These are phyloP conservation scores for Trichoderma gracile DNA, from an alignment of 2,329 filamentous ascomycete genomes.

Conservation along the genomic window DNA sequence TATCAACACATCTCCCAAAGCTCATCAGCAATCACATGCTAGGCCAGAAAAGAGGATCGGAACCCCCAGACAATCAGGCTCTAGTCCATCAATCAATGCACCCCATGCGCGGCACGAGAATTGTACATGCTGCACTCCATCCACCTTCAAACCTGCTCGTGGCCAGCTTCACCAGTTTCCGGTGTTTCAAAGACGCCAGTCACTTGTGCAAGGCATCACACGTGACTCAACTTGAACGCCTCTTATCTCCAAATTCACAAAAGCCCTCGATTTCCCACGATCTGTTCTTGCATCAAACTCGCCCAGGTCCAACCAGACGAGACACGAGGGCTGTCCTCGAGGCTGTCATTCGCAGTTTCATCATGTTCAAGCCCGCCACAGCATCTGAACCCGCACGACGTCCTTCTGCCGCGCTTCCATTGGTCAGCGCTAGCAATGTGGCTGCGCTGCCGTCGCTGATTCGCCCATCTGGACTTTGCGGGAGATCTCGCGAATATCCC, in stretches of 20 bases:
- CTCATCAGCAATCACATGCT: background rate
- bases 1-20: no score
- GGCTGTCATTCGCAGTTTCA: slow-evolving; percentile 16
- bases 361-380: background rate
- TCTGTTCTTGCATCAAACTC: background rate
- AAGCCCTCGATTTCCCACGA: background rate
- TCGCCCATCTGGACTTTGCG: slow-evolving; percentile 18
- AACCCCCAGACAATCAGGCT: background rate
- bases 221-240: slow-evolving; percentile 1
- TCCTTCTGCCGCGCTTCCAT: slow-evolving; percentile 7
- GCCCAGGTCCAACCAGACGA: slow-evolving; percentile 24
- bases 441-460: slow-evolving; percentile 28
- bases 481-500: background rate
- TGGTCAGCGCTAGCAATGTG: slow-evolving; percentile 30
- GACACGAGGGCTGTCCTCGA: slow-evolving; percentile 22
- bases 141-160: slow-evolving; percentile 1
- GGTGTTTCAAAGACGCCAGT: background rate
- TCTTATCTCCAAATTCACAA: background rate
- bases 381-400: no score
- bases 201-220: slow-evolving; percentile 1
- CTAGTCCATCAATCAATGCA: background rate
- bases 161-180: background rate
- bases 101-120: slow-evolving; percentile 21
- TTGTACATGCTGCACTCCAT: slow-evolving; percentile 22
- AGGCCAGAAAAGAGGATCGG: background rate